A percentile compares a stretch with the other conserved stretches of the same genome.
Conservation (phyloP, 768 basidiomycete genomes). For the Collybia sordida region DNA sequence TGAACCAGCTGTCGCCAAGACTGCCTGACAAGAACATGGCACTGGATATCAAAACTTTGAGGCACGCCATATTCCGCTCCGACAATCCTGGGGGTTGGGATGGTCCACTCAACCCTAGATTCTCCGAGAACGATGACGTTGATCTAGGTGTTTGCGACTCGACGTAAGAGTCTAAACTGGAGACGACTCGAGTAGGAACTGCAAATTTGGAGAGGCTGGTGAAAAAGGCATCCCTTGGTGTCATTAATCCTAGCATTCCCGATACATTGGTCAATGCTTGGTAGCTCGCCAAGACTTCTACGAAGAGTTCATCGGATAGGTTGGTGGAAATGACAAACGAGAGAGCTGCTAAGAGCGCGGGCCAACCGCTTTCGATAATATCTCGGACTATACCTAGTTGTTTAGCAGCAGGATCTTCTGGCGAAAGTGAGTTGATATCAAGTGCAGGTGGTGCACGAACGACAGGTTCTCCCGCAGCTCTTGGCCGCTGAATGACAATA, state of each 20-base stretch:
- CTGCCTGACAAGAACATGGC: slow-evolving; percentile 82
- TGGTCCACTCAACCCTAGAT: slow-evolving; percentile 57
- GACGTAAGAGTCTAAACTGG: slow-evolving; percentile 64
- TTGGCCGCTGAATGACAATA: slow-evolving; percentile 65
- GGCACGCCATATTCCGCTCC: slow-evolving; percentile 87
- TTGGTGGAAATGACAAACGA: slow-evolving; percentile 90
- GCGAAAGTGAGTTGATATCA: slow-evolving; percentile 54
- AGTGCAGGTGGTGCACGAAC: slow-evolving; percentile 75
- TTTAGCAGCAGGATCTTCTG: slow-evolving; percentile 46
- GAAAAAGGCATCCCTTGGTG: slow-evolving; percentile 92
- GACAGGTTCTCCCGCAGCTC: slow-evolving; percentile 59
- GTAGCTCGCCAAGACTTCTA: slow-evolving; percentile 78
- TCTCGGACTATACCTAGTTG: slow-evolving; percentile 66
- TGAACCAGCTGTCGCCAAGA: slow-evolving; percentile 90
- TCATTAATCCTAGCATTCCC: slow-evolving; percentile 83
- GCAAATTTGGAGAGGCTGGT: slow-evolving; percentile 87
- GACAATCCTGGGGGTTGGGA: slow-evolving; percentile 72
- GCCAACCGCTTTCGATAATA: slow-evolving; percentile 91
- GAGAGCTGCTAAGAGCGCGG: slow-evolving; percentile 85
- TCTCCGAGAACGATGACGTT: slow-evolving; percentile 60
- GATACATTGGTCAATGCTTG: slow-evolving; percentile 86
- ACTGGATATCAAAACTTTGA: slow-evolving; percentile 78
- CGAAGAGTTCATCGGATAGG: slow-evolving; percentile 89
- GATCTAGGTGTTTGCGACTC: slow-evolving; percentile 61
- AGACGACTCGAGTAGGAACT: slow-evolving; percentile 88